Base-by-base conservation (phyloP, 2,329 filamentous ascomycete genomes). In the Incumbomyces delicatus region DNA sequence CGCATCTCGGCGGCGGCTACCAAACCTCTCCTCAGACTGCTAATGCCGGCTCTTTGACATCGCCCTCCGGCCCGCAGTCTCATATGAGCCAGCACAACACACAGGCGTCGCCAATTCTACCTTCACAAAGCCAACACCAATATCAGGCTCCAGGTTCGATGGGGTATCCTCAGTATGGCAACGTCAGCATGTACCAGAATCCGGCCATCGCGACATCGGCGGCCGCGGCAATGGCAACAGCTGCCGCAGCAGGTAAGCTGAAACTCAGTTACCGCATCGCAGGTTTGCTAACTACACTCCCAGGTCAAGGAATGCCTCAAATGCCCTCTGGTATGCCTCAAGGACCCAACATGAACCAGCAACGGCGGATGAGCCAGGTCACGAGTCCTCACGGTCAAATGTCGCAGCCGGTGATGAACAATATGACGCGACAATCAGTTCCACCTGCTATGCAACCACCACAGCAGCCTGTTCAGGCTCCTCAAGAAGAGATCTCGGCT, bases 221-320 rank as follows among this genome's bases (percentile, higher is more conserved):
- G 65, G 88, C 88, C 12, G 89, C 90, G 41, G 89, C 89, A 49
- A 92, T 95, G 86, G 89, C 85, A 37, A 95, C 89, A 1, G 90
- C 90, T 14, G 89, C 90, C 1, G 90, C 90, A 10, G 89, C 88
- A 5, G 89, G 90, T 34, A 83, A 87, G 50, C 85, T 84, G 87
- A 17, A 69, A 47, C 8, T 8, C 22, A 76, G 71, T 13, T 69
- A 75, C 67, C 38, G 66, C 67, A 17, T 63, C 71, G 51, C 62
- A 66, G 18, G 64, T 62, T 18, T 29, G 47, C 48, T 54, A 49
- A 53, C 47, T 5, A 12, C 7, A 20, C n/a, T 12, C n/a, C 14
- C 39, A 57, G 58, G 58, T 34, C 58, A 58, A 51, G 41, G 20
- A 13, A 60, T 61, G 53, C 52, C 57, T 11, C 50, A 57, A n/a